Base-by-base conservation (phyloP, 192 early-diverging fungal species). In the Coemansia reversa region DNA sequence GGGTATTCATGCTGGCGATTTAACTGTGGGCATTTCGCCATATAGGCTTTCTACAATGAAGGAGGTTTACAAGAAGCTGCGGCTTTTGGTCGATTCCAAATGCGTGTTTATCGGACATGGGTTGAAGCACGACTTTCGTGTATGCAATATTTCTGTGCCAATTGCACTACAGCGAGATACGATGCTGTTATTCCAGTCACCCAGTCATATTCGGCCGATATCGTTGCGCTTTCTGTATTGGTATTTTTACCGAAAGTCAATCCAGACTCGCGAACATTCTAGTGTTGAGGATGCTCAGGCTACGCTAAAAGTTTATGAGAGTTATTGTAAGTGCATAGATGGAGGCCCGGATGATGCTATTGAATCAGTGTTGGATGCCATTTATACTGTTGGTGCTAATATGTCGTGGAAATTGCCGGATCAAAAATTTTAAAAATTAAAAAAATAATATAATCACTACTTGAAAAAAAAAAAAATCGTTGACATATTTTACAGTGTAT, bases 71-170 rank as follows among this genome's bases (percentile, higher is more conserved):
- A 91, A 90, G 66, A 93, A 95, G 60, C 84, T 99, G 47, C 88
- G 95, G 0, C 75, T 94, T 27, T 75, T 99, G 19, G 90, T 97
- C 0, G 95, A 99, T 70, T 75, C 91, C 39, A 92, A 92, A 9
- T 95, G 93, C 69, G 81, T 91, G 9, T 93, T 99, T 75, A 88
- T 99, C 45, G 97, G 97, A 0, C 97, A 99, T 58, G 95, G 94
- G 2, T 75, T 99, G 35, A 90, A 91, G 50, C 95, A 96, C 58
- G 97, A 99, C 74, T 97, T 96, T 65, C 86, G 97, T 22, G 94
- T 91, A 27, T 94, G 96, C 54, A 96, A 97, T 70, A 91, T 97
- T 14, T 65, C 90, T 7, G 89, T 96, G 1, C 95, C 94, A 2
- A 84, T 89, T 2, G 85, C 77, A 19, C 94, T 94, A 67, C 87